Evolutionary conservation across 768 basidiomycete genomes (phyloP), one percentile per base, ranked within the genome.

Genomic region (Lactarius hatsudake): DNA sequence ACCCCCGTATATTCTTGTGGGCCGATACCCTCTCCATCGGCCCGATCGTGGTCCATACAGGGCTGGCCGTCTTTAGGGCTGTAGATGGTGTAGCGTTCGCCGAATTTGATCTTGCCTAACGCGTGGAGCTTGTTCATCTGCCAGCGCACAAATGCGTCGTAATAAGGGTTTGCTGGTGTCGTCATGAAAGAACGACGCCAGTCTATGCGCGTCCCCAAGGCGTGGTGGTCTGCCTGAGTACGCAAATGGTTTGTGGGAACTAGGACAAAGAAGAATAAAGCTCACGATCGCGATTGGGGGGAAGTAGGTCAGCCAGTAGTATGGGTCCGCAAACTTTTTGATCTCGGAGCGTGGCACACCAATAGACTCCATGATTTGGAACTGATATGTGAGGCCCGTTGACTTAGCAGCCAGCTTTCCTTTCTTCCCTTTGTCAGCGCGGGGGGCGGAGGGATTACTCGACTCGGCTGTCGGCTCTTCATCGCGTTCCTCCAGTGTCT

Each of bases 1-100:
- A 98, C 78, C 23, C 82, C 90, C 23, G 96, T 93, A 79, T 98
- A 98, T 75, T 98, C 96, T 74, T 96, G 94, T 5, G 97, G 97
- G 7, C 93, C 94, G 63, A 94, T 81, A 57, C 90, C 96, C 78
- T 99, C 97, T 51, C 97, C 97, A 66, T 94, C 93, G 61, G 87
- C 85, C 65, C 97, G 90, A 77, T 99, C 97, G 79, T 99, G 97
- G 78, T 99, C 97, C 97, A 99, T 98, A 75, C 97, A 99, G 0
- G 97, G 96, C 75, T 98, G 97, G 2, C 95, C 96, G 72, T 99
- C 97, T 78, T 98, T 98, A 2, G 95, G 94, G 70, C 93, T 96
- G 83, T 97, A 99, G 74, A 99, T 93, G 17, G 97, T 99, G 78
- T 98, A 96, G 54, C 97, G 89, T 78, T 97, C 92, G 59, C 97